Evolutionary conservation across 1,284 basidiomycete genomes (phyloP).

Genomic region (Tylopilus sp.): DNA sequence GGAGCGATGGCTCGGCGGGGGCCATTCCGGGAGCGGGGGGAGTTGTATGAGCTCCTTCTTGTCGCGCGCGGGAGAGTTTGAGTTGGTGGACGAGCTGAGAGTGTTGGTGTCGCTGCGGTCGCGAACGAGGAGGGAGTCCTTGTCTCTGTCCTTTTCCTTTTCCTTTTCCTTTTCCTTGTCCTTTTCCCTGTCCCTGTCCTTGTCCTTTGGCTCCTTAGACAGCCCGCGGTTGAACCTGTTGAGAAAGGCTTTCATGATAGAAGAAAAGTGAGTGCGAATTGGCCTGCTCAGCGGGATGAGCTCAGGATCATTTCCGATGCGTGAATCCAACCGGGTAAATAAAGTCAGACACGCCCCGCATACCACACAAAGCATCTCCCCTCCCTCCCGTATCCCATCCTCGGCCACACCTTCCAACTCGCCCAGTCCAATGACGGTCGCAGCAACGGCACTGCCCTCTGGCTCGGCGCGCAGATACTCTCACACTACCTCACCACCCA

Average conservation of each 20-base stretch:
- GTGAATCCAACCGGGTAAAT: neutral
- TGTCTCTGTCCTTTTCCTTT: slow-evolving; percentile 28
- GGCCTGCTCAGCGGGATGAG: slow-evolving; percentile 15
- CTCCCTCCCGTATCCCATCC: slow-evolving; percentile 44
- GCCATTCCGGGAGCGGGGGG: slow-evolving; percentile 54
- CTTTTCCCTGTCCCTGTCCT: slow-evolving; percentile 21
- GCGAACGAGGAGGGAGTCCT: slow-evolving; percentile 27
- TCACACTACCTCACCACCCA: slow-evolving; percentile 54
- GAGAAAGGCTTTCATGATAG: slow-evolving; percentile 72
- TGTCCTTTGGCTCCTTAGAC: slow-evolving; percentile 44
- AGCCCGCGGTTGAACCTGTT: slow-evolving; percentile 67
- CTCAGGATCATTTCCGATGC: slow-evolving; percentile 23
- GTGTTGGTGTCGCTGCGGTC: slow-evolving; percentile 35
- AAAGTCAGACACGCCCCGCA: slow-evolving; percentile 41
- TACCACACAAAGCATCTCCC: slow-evolving; percentile 67
- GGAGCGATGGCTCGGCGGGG: slow-evolving; percentile 36
- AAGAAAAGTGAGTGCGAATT: slow-evolving; percentile 14
- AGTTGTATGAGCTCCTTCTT: slow-evolving; percentile 67
- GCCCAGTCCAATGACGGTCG: slow-evolving; percentile 55
- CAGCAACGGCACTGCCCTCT: slow-evolving; percentile 83
- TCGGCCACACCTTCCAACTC: slow-evolving; percentile 45
- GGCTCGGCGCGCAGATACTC: slow-evolving; percentile 80
- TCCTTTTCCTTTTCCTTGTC: slow-evolving; percentile 26
- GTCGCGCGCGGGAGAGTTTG: slow-evolving; percentile 30
- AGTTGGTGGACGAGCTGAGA: slow-evolving; percentile 29